Base-by-base conservation (phyloP, 495 filamentous ascomycete genomes). In the Aspergillus incahuasiensis region DNA sequence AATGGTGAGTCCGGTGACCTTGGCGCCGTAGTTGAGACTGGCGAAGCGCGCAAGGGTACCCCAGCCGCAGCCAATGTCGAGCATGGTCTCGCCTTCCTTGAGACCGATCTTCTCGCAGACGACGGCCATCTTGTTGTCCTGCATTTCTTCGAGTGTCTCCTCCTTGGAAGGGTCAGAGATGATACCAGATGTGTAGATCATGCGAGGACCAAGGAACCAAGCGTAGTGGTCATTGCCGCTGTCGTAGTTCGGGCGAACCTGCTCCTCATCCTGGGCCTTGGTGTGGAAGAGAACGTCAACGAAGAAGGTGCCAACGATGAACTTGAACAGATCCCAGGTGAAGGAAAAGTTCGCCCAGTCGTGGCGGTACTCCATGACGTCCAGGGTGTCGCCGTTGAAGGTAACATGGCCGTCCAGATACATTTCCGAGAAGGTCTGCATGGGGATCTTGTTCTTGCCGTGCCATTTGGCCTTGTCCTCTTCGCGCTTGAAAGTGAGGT, bases 181-280 rank as follows among this genome's bases (percentile, higher is more conserved):
- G 34, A 88, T 77, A 62, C 85, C 85, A 39, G 85, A 86, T 11
- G 85, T 88, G 67, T 88, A 88, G 67, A 88, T 82, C 85, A 88
- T 88, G 55, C 84, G 84, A 16, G 84, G 84, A 38, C 85, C 85
- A 16, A 88, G 73, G 71, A 88, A 88, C 84, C 84, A 88, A 66
- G 80, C 82, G 69, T 88, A 88, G 74, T 87, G 87, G 68, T 88
- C 85, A 61, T 88, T 85, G 62, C 85, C 85, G 43, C 85, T 82
- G 73, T 88, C 85, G 61, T 88, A 88, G 73, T 88, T 85, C 64
- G 86, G 84, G 62, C 85, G 85, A 42, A 88, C 84, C 73, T 88
- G 85, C 71, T 88, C 85, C 71, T 88, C 85, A 56, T 88, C 85
- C 71, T 88, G 85, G 58, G 83, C 86, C 48, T 82, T 75, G 53